phyloP scores from a whole-genome alignment of 2,329 filamentous ascomycete species.

The Exophiala calicioides region DNA sequence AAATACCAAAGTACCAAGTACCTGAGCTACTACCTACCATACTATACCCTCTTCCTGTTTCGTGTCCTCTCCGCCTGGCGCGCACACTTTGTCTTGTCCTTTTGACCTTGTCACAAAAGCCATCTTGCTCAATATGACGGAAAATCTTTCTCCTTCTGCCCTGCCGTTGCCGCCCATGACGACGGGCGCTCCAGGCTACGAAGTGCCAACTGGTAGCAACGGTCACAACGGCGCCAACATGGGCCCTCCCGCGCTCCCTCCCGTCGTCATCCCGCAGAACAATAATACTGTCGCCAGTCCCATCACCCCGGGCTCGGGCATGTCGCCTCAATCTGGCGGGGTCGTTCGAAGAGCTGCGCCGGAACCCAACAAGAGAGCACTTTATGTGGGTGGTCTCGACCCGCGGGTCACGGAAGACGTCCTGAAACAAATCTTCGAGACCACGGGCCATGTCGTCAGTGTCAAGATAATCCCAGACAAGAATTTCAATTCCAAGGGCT shows the following conservation, averaged over 20 bases:
- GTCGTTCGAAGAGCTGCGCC: conserved; percentile 88
- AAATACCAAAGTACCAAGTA: conserved; percentile 9
- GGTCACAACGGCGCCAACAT: conserved; percentile 59
- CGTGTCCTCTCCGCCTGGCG: conserved; percentile 5
- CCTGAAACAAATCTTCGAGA: conserved; percentile 96
- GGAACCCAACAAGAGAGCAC: conserved; percentile 95
- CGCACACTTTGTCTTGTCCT: conserved; percentile 13
- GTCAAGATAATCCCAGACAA: conserved; percentile 99
- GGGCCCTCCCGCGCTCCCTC: conserved; percentile 84
- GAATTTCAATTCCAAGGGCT: conserved; percentile 88
- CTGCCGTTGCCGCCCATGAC: conserved; percentile 67
- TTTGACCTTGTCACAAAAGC: conserved; percentile 15
- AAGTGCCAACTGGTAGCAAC: conserved; percentile 69
- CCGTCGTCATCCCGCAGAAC: conserved; percentile 87
- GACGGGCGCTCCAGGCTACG: conserved; percentile 70
- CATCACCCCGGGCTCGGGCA: conserved; percentile 76
- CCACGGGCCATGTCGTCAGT: conserved; percentile 94
- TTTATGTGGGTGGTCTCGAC: conserved; percentile 94
- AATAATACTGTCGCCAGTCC: conserved; percentile 92
- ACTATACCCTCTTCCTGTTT: conserved; percentile 8
- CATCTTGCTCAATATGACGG: conserved; percentile 64
- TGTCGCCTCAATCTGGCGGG: conserved; percentile 82
- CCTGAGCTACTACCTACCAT: conserved; percentile 13
- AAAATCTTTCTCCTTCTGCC: conserved; percentile 65
- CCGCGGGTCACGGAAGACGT: conserved; percentile 95